Base-by-base conservation (phyloP, 1,284 basidiomycete genomes). In the Mycosarcoma mackinlayi region DNA sequence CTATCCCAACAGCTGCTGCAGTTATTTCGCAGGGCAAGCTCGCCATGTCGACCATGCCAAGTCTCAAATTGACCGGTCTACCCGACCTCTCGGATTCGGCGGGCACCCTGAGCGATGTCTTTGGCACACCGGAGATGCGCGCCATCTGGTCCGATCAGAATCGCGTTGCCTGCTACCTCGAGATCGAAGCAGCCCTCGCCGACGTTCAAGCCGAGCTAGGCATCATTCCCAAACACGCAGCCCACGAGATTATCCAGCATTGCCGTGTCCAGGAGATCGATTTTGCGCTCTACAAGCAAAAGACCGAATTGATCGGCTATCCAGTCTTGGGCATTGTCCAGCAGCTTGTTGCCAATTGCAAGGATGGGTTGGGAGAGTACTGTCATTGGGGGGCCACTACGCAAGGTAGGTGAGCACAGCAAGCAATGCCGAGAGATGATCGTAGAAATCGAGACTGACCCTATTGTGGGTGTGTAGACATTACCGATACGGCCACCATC, bases 121-220 rank as follows among this genome's bases (percentile, higher is more conserved):
- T 42, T 19, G 41, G 41, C 6, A 42, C 41, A 3, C 41, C 27
- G 8, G 16, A 42, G 25, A 42, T 42, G 41, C 41, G 41, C 41
- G 27, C 25, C 11, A 42, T 42, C 41, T 42, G 41, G 41, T 42
- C 41, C n/a, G 41, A 42, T n/a, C 41, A 42, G 41, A 42, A 42
- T n/a, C 41, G 41, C 11, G 41, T 42, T 6, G 25, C 41, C 3
- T 42, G 41, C 41, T 42, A 42, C n/a, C 41, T 42, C 25, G 27
- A 42, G 27, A 42, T 42, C 41, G 41, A 42, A 30, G 41, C 41
- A 6, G 27, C 25, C 8, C 41, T 42, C 4, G 41, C 41, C 27
- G 6, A 18, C n/a, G 41, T 42, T 18, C 41, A 42, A n/a, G 41
- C 41, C 27, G 41, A 42, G 16, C 41, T 42, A 1, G 41, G 27